A percentile compares a stretch with the other conserved stretches of the same genome.
Conservation (phyloP, 2,329 filamentous ascomycete species). For the Verticillium tricorpus region DNA sequence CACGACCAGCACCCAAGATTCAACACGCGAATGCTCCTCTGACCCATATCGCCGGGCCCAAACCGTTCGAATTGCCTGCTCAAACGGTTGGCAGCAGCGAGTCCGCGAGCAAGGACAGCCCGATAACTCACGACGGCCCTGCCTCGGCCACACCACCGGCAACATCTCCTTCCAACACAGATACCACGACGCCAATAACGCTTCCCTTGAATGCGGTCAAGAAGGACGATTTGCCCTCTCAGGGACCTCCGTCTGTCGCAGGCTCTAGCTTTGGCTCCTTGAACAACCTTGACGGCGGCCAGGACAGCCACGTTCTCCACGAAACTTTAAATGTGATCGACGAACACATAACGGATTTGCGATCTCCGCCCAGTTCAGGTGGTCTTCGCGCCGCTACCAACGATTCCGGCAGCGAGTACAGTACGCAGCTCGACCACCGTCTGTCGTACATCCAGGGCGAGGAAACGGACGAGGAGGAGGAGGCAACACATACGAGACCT, state of each 20-base stretch:
- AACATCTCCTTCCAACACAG: conserved; percentile 12
- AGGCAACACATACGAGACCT: conserved; percentile 57
- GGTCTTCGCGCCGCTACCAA: conserved; percentile 50
- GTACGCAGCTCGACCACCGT: conserved; percentile 69
- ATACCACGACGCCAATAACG: conserved; percentile 27
- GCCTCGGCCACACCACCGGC: conserved; percentile 8
- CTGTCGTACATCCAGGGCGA: conserved; percentile 90
- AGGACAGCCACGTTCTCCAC: conserved; percentile 74
- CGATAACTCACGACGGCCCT: background rate
- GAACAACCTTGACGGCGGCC: conserved; percentile 30
- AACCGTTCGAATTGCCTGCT: background rate
- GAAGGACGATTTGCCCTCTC: conserved; percentile 21
- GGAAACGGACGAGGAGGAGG: conserved; percentile 92
- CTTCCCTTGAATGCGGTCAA: conserved; percentile 39
- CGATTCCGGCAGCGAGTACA: conserved; percentile 89
- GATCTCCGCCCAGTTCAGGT: conserved; percentile 49
- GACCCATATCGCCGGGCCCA: background rate
- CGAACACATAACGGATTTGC: conserved; percentile 89
- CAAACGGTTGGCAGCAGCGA: background rate
- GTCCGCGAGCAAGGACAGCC: background rate
- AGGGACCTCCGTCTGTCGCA: conserved; percentile 31
- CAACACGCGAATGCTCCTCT: conserved; percentile 2
- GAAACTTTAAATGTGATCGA: conserved; percentile 95
- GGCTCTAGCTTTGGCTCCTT: conserved; percentile 13
- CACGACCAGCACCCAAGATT: conserved; percentile 50